These are phyloP conservation scores for Beauveria bassiana DNA, from an alignment of 2,329 filamentous ascomycete species.

Conservation along the genomic window DNA sequence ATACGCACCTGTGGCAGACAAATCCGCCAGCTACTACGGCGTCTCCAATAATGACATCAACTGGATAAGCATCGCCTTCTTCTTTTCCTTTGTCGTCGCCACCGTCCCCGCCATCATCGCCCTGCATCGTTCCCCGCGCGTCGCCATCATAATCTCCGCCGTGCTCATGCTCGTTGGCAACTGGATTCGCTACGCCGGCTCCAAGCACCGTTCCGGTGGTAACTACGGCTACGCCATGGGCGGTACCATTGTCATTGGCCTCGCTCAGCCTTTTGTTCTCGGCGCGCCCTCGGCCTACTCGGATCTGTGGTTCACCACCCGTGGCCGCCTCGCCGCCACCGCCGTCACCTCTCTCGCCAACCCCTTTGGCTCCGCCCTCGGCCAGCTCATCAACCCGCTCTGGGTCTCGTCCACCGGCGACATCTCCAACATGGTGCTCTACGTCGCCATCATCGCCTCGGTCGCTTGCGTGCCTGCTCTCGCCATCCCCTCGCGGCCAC, in stretches of 20 bases:
- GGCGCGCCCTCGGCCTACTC: conserved; percentile 85
- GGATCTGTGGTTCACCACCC: conserved; percentile 87
- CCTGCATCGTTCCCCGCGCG: conserved; percentile 72
- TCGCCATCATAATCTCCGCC: conserved; percentile 66
- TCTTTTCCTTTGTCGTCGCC: conserved; percentile 72
- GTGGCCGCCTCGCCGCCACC: conserved; percentile 78
- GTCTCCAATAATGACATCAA: conserved; percentile 74
- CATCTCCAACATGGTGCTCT: conserved; percentile 76
- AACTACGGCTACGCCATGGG: conserved; percentile 72
- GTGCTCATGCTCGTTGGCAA: conserved; percentile 73
- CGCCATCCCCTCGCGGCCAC: conserved; percentile 69
- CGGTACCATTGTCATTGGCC: conserved; percentile 81
- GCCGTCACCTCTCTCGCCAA: conserved; percentile 81
- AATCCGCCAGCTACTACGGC: conserved; percentile 66
- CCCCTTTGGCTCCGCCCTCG: conserved; percentile 80
- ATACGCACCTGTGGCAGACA: conserved; percentile 73
- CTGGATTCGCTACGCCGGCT: conserved; percentile 82
- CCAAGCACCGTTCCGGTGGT: conserved; percentile 44
- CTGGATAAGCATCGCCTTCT: conserved; percentile 83
- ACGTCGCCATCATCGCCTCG: conserved; percentile 64
- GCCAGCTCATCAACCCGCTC: conserved; percentile 77
- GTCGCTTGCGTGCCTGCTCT: conserved; percentile 63
- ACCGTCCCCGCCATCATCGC: conserved; percentile 69
- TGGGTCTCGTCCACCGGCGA: conserved; percentile 57
- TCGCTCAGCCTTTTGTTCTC: conserved; percentile 88